These are phyloP conservation scores for Wickerhamomyces strasburgensis DNA, from an alignment of 805 yeast genomes.

Conservation along the genomic window DNA sequence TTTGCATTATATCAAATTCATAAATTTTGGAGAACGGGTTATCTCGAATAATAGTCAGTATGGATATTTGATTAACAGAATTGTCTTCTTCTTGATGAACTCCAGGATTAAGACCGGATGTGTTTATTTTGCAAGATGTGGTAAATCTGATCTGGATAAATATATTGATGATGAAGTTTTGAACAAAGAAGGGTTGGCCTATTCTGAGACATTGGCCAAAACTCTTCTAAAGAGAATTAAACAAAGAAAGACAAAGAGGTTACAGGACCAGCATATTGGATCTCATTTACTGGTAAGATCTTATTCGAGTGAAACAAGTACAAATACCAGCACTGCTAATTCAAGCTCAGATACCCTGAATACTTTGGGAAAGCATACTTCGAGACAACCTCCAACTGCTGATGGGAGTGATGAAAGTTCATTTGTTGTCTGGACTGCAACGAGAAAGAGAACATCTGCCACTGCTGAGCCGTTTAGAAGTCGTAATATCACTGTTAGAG, in stretches of 20 bases:
- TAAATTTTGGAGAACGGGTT: conserved; percentile 84
- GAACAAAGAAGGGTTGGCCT: conserved; percentile 65
- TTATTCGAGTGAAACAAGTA: conserved; percentile 4
- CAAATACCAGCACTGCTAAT: conserved; percentile 10
- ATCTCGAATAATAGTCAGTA: conserved; percentile 75
- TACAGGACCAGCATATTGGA: no score
- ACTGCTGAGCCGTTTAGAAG: conserved; percentile 67
- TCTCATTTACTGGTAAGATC: not conserved
- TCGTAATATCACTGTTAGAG: conserved; percentile 59
- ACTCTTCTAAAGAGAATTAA: conserved; percentile 39
- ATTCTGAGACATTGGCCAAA: conserved; percentile 58
- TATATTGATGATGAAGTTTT: conserved; percentile 78
- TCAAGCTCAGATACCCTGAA: conserved; percentile 15
- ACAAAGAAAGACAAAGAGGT: conserved; percentile 25
- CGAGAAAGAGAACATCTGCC: conserved; percentile 76
- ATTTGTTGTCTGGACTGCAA: conserved; percentile 92
- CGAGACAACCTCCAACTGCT: conserved; percentile 37
- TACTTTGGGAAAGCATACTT: conserved; percentile 17
- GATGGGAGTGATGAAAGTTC: conserved; percentile 58
- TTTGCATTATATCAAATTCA: conserved; percentile 75
- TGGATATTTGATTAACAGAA: conserved; percentile 87
- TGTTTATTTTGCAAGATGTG: conserved; percentile 88
- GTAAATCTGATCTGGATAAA: conserved; percentile 41
- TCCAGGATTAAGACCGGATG: conserved; percentile 81
- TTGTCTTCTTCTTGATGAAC: conserved; percentile 89